Percentiles rank a stretch among this genome's conserved stretches.
phyloP scores from a whole-genome alignment of 2,329 filamentous ascomycete species.

The Leptographium procerum region DNA sequence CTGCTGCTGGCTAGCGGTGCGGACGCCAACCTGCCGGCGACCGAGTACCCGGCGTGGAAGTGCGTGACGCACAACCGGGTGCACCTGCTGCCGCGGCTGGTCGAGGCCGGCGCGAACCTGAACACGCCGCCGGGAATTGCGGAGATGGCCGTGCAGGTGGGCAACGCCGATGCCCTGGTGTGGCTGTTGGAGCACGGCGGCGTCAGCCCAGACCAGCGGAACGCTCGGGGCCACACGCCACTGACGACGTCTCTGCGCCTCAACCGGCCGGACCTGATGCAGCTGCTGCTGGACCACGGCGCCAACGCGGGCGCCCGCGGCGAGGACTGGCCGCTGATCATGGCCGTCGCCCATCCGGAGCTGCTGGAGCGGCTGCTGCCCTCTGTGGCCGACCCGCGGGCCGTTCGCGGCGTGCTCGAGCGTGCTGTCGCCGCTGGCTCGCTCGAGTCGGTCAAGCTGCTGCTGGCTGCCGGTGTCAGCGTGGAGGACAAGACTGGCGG shows the following conservation, averaged over 20 bases:
- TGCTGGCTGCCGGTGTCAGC: slow-evolving; percentile 51
- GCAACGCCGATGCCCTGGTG: slow-evolving; percentile 25
- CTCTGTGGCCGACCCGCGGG: slow-evolving; percentile 42
- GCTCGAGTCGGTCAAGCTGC: slow-evolving; percentile 54
- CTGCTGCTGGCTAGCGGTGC: slow-evolving; percentile 25
- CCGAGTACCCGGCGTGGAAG: slow-evolving; percentile 23
- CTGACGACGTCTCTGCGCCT: slow-evolving; percentile 18
- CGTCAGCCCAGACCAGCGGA: slow-evolving; percentile 21
- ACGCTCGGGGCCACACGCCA: slow-evolving; percentile 20
- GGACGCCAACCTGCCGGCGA: slow-evolving; percentile 19
- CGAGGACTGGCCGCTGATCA: slow-evolving; percentile 51
- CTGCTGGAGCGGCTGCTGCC: slow-evolving; percentile 39
- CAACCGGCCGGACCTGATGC: slow-evolving; percentile 38
- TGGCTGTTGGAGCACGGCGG: slow-evolving; percentile 22
- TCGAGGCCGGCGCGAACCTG: slow-evolving; percentile 23
- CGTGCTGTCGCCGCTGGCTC: slow-evolving; percentile 39
- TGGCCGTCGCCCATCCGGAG: slow-evolving; percentile 51
- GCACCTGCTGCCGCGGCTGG: slow-evolving; percentile 22
- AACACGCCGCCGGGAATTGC: slow-evolving; percentile 20
- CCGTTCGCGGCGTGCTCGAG: slow-evolving; percentile 18
- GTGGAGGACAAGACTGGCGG: slow-evolving; percentile 64
- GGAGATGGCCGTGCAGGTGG: slow-evolving; percentile 20
- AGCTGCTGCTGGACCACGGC: slow-evolving; percentile 22
- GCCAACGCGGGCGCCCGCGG: slow-evolving; percentile 20
- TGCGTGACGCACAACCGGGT: slow-evolving; percentile 16